Base-by-base conservation (phyloP, 768 basidiomycete genomes). In the Auriscalpium orientale region DNA sequence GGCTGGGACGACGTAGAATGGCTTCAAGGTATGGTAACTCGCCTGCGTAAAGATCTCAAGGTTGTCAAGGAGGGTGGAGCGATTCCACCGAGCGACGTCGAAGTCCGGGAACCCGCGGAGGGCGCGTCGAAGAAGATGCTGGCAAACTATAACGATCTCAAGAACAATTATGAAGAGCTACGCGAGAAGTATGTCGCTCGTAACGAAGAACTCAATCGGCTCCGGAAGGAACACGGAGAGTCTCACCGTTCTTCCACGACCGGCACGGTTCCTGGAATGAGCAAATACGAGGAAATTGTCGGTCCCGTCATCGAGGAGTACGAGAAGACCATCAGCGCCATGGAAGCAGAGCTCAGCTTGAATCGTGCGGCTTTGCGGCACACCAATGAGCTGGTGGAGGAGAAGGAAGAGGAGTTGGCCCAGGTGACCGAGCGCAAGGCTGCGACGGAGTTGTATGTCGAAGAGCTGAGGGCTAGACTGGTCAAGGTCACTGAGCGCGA, bases 1-100 rank as follows among this genome's bases (percentile, higher is more conserved):
- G 97, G 97, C 11, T 99, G 97, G 97, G 95, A 98, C 61, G 97
- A 99, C 68, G 75, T 98, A 2, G 95, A 98, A 67, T 95, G 97
- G 86, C 72, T 99, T 46, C 97, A 98, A 71, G 82, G 81, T 53
- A 90, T 87, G 50, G 82, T 99, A 44, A 75, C 82, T 34, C 85
- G 92, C 58, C 73, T 99, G 49, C 80, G 97, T 49, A 92, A 86
- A 68, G 95, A 99, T 63, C 68, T 98, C 57, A 91, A 92, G 65
- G 67, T 68, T 7, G 67, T 95, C 66, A 95, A 91, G 71, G 85
- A 87, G 38, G 83, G 85, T 16, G 81, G 81, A 4, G 53, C 57
- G 61, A 56, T 63, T 18, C 56, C 65, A 34, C 33, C 59, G 46
- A 58, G 67, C 2, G 55, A 46, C 20, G 22, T 47, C 28, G 49